Conservation (phyloP, 345 rosid genomes). For the Murraya paniculata region DNA sequence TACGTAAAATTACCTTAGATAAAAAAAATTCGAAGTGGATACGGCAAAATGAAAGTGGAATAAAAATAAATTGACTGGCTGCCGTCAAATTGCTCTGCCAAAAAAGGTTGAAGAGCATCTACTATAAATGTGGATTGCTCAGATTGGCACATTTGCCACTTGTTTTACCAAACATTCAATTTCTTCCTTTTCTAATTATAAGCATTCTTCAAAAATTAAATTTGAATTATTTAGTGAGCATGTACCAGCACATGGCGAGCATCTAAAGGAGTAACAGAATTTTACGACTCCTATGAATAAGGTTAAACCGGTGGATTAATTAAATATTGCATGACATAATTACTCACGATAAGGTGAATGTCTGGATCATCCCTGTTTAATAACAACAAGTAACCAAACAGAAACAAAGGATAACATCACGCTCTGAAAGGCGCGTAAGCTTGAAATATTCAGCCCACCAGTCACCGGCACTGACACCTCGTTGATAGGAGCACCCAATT, state of each 20-base stretch:
- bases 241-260: no score
- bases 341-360: no score
- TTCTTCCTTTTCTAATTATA: neutral
- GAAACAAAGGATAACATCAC: neutral
- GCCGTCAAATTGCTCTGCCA: neutral
- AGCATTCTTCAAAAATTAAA: no score
- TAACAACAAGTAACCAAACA: no score
- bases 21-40: neutral
- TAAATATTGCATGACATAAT: no score
- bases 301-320: no score
- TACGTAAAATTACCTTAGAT: no score
- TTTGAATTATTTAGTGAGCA: no score
- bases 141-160: neutral
- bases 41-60: neutral
- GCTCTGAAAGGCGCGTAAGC: constrained; percentile 6
- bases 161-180: no score
- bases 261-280: no score
- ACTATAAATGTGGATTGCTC: neutral
- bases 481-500: constrained; percentile 23
- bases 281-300: no score
- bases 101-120: neutral
- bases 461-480: neutral
- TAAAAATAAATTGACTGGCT: neutral
- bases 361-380: no score
- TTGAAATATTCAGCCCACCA: neutral